Evolutionary conservation across 306 rosid species (phyloP).

Genomic region (Fagus sylvatica): DNA sequence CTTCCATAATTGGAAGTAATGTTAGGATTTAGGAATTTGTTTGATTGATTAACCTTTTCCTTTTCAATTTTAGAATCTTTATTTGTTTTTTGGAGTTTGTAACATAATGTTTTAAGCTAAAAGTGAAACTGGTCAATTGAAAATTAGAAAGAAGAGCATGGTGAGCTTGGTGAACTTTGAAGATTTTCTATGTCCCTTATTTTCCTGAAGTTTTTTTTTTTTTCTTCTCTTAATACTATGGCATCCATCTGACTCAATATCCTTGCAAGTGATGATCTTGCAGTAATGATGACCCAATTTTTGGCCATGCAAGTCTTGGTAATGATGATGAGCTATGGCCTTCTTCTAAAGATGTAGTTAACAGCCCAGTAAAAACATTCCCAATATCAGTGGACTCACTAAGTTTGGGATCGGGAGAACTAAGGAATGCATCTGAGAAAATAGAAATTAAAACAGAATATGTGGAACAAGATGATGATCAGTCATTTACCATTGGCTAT

Average conservation of each 20-base stretch:
- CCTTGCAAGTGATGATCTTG: slow-evolving; percentile 79
- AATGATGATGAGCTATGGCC: slow-evolving; percentile 73
- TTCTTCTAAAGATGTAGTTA: slow-evolving; percentile 54
- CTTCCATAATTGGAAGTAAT: not conserved
- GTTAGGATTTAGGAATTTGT: not conserved
- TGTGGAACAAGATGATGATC: slow-evolving; percentile 41
- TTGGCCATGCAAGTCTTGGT: slow-evolving; percentile 61
- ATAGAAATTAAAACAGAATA: slow-evolving; percentile 51
- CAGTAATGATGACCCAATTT: slow-evolving; percentile 82
- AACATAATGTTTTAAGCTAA: not conserved
- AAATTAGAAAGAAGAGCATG: not conserved
- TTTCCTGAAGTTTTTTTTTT: not conserved
- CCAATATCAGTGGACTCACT: slow-evolving; percentile 41
- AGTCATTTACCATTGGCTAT: slow-evolving; percentile 35
- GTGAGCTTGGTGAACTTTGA: not conserved
- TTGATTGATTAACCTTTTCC: too few relatives aligned
- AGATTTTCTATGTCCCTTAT: slow-evolving; percentile 1
- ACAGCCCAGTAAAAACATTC: slow-evolving; percentile 41
- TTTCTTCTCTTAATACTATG: slow-evolving; percentile 10
- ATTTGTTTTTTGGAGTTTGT: not conserved
- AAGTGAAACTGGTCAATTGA: not conserved
- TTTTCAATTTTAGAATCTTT: not conserved
- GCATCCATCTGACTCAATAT: slow-evolving; percentile 50
- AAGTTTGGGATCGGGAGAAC: slow-evolving; percentile 32
- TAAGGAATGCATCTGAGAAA: slow-evolving; percentile 40